These are phyloP conservation scores for Ustilago xerochloae DNA, from an alignment of 1,284 basidiomycete species.

Conservation along the genomic window DNA sequence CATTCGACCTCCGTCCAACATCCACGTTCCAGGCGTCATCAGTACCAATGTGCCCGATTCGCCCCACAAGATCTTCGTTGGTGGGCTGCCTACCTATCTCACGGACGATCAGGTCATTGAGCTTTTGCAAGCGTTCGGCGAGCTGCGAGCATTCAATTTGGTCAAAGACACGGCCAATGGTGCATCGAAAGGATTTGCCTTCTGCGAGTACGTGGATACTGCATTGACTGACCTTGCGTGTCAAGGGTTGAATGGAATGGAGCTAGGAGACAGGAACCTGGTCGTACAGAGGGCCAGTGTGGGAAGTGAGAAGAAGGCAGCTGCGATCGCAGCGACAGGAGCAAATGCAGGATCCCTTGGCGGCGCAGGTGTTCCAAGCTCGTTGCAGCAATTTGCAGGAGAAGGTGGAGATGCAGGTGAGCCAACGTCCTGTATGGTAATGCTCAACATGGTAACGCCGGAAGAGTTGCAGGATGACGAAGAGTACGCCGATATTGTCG, in stretches of 20 bases:
- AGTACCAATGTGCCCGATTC: constrained; percentile 97
- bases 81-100: constrained; percentile 92
- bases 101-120: constrained; percentile 98
- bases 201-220: constrained; percentile 95
- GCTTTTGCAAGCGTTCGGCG: constrained; percentile 94
- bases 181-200: constrained; percentile 89
- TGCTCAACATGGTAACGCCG: constrained; percentile 98
- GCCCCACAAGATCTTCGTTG: constrained; percentile 97
- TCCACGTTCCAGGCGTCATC: constrained; percentile 88
- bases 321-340: constrained; percentile 57
- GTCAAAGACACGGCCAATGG: constrained; percentile 81
- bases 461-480: constrained; percentile 91
- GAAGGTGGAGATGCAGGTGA: constrained; percentile 55
- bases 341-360: constrained; percentile 68
- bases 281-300: constrained; percentile 97
- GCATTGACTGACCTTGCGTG: constrained; percentile 93
- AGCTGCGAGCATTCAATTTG: constrained; percentile 95
- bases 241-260: constrained; percentile 95
- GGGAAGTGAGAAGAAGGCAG: constrained; percentile 70
- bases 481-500: constrained; percentile 92
- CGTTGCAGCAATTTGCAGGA: constrained; percentile 68
- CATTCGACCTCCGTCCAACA: constrained; percentile 74
- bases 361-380: constrained; percentile 37
- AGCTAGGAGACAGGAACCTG: constrained; percentile 93
- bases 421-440: constrained; percentile 82